These are phyloP conservation scores for Termitomyces sp. DNA, from an alignment of 768 basidiomycete species.

Conservation along the genomic window DNA sequence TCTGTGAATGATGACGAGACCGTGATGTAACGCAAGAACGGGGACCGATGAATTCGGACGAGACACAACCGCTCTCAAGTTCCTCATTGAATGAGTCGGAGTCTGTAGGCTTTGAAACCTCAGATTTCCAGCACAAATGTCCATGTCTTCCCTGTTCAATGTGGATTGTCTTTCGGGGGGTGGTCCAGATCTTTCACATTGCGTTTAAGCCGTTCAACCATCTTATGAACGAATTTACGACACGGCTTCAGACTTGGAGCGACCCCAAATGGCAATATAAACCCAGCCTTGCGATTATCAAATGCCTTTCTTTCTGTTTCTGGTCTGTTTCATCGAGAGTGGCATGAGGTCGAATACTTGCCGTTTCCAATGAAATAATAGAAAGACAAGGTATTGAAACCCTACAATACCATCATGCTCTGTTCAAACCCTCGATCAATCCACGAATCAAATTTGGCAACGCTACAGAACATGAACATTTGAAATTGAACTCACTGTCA, in stretches of 20 bases:
- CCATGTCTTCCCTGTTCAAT: constrained; percentile 58
- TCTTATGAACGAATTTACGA: constrained; percentile 64
- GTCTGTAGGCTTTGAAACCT: constrained; percentile 5
- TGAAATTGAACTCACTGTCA: constrained; percentile 41
- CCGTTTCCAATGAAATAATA: constrained; percentile 68
- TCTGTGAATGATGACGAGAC: constrained; percentile 55
- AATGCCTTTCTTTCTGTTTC: constrained; percentile 61
- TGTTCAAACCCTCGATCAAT: constrained; percentile 69
- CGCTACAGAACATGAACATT: constrained; percentile 25
- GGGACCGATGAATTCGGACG: constrained; percentile 61
- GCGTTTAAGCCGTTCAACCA: constrained; percentile 71
- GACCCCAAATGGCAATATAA: constrained; percentile 81
- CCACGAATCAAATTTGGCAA: constrained; percentile 56
- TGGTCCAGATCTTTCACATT: constrained; percentile 39
- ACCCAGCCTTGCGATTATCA: constrained; percentile 76
- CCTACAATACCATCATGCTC: constrained; percentile 37
- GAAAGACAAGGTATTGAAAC: constrained; percentile 43
- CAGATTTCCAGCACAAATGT: constrained; percentile 80
- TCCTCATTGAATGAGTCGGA: constrained; percentile 21
- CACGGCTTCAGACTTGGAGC: constrained; percentile 51
- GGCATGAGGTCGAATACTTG: constrained; percentile 49
- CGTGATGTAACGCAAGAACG: constrained; percentile 46
- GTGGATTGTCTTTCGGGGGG: constrained; percentile 16
- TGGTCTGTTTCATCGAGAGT: constrained; percentile 43
- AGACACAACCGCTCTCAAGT: constrained; percentile 55